These are phyloP conservation scores for Chytriomyces confervae DNA, from an alignment of 192 early-diverging fungal genomes.

Conservation along the genomic window DNA sequence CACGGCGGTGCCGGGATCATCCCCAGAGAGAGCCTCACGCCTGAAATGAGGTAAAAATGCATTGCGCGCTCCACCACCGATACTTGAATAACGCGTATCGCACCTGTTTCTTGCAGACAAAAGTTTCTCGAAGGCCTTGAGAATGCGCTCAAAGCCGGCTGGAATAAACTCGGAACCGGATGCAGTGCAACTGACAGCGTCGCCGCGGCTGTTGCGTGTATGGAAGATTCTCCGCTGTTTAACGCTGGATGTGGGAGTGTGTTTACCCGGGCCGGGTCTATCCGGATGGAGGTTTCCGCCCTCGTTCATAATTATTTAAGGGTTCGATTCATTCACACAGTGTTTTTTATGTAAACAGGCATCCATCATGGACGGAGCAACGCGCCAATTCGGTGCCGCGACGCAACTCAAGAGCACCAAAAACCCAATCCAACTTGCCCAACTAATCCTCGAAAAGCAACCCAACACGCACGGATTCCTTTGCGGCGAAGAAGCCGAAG, in stretches of 20 bases:
- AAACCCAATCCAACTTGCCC: slow-evolving; percentile 53
- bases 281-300: slow-evolving; percentile 38
- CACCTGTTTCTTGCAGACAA: neutral
- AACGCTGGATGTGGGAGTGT: slow-evolving; percentile 58
- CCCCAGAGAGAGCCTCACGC: slow-evolving; percentile 28
- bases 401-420: slow-evolving; percentile 46
- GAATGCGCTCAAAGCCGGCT: slow-evolving; percentile 46
- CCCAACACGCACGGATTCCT: slow-evolving; percentile 51
- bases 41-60: slow-evolving; percentile 10
- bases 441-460: slow-evolving; percentile 36
- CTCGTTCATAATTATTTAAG: neutral
- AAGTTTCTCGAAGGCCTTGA: slow-evolving; percentile 39
- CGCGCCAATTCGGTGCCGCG: slow-evolving; percentile 45
- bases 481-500: slow-evolving; percentile 43
- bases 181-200: slow-evolving; percentile 48
- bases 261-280: slow-evolving; percentile 45
- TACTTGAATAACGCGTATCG: neutral
- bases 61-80: neutral
- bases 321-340: slow-evolving; percentile 12
- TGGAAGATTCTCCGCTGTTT: slow-evolving; percentile 55
- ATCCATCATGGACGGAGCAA: slow-evolving; percentile 52
- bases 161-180: slow-evolving; percentile 32
- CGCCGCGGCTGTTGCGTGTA: slow-evolving; percentile 14
- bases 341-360: slow-evolving; percentile 38
- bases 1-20: slow-evolving; percentile 53